Percentiles rank a stretch among this genome's conserved stretches.
These are phyloP conservation scores for Dichomitus squalens DNA, from an alignment of 1,284 basidiomycete species.

Conservation along the genomic window DNA sequence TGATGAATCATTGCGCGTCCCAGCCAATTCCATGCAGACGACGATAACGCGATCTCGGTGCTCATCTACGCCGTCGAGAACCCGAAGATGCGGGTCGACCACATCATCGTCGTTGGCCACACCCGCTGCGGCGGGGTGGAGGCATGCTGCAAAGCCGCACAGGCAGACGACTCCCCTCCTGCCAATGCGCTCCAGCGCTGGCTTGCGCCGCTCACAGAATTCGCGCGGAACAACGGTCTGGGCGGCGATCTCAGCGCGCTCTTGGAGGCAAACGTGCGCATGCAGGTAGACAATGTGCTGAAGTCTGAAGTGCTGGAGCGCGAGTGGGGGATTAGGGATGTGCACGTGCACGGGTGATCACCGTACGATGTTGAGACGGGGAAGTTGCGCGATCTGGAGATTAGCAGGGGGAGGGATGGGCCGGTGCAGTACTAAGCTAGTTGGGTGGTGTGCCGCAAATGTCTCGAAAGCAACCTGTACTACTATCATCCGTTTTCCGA, in stretches of 20 bases:
- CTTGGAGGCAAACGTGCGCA: slow-evolving; percentile 77
- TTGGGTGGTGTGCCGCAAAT: too few species aligned
- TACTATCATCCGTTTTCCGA: too few species aligned
- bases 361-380: slow-evolving; percentile 79
- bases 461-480: too few species aligned
- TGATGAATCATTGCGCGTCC: too few species aligned
- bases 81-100: slow-evolving; percentile 68
- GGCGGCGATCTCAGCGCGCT: slow-evolving; percentile 32
- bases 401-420: not conserved
- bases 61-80: slow-evolving; percentile 80
- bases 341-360: slow-evolving; percentile 75
- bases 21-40: slow-evolving; percentile 80
- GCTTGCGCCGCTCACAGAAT: slow-evolving; percentile 42
- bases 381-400: slow-evolving; percentile 65
- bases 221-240: not conserved
- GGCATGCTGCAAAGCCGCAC: slow-evolving; percentile 56
- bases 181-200: slow-evolving; percentile 67
- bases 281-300: slow-evolving; percentile 74
- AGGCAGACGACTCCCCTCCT: slow-evolving; percentile 22
- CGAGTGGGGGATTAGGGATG: slow-evolving; percentile 69
- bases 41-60: slow-evolving; percentile 79
- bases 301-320: slow-evolving; percentile 28
- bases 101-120: slow-evolving; percentile 84
- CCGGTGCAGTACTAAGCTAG: not conserved
- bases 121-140: slow-evolving; percentile 79